Evolutionary conservation across 2,329 filamentous ascomycete genomes (phyloP).

Genomic region (Fusarium albidum): DNA sequence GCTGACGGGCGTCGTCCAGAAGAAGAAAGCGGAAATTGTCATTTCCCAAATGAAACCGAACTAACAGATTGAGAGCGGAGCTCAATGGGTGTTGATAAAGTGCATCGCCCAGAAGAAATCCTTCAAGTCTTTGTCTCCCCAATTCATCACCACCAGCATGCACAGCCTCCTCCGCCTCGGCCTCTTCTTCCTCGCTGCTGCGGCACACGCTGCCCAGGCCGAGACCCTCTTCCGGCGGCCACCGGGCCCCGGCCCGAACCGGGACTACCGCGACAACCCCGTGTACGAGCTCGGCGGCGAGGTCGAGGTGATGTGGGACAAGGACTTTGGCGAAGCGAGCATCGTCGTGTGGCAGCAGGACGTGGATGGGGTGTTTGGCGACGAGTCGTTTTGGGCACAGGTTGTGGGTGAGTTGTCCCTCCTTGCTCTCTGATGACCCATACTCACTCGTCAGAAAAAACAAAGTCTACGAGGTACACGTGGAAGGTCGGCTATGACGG

Average conservation of each 20-base stretch:
- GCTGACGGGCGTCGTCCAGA: too few species aligned
- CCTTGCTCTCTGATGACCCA: background rate
- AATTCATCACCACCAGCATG: background rate
- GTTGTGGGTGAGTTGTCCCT: background rate
- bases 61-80: too few species aligned
- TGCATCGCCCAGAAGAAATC: too few species aligned
- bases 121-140: too few species aligned
- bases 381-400: background rate
- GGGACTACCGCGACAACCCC: constrained; percentile 6
- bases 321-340: constrained; percentile 1
- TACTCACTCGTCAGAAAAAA: background rate
- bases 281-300: background rate
- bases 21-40: too few species aligned
- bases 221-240: constrained; percentile 1
- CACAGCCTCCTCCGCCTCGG: background rate
- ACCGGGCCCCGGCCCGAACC: background rate
- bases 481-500: constrained; percentile 7
- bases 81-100: too few species aligned
- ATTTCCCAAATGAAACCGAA: too few species aligned
- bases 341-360: constrained; percentile 6
- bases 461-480: background rate
- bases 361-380: background rate
- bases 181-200: background rate
- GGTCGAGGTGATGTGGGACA: constrained; percentile 7
- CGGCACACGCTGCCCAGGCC: background rate